Evolutionary conservation across 495 filamentous ascomycete species (phyloP).

Genomic region (Neurospora sp.): DNA sequence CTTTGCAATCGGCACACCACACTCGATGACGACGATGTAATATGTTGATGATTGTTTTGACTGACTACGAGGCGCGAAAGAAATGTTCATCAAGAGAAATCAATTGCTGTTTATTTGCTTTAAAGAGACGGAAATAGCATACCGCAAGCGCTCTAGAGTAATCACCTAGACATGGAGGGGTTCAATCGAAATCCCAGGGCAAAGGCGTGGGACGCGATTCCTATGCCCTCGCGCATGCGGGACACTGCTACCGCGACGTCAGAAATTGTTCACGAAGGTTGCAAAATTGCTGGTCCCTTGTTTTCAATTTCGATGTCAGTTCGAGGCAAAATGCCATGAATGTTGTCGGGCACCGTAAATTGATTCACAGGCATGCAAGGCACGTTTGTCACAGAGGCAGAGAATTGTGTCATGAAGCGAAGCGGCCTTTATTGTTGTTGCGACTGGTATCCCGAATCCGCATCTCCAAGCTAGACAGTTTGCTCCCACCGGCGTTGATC

Average conservation of each 20-base stretch:
- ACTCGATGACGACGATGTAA: neutral
- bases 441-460: constrained; percentile 7
- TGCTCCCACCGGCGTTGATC: constrained; percentile 8
- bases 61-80: neutral
- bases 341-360: neutral
- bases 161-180: neutral
- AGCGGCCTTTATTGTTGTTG: neutral
- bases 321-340: neutral
- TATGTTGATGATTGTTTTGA: neutral
- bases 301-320: constrained; percentile 13
- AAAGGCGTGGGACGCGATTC: neutral
- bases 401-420: neutral
- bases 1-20: neutral
- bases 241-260: neutral
- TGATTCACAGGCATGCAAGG: neutral
- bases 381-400: neutral
- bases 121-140: neutral
- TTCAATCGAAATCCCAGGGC: neutral
- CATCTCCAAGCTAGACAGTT: constrained; percentile 14
- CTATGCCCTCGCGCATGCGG: neutral
- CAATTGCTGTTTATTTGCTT: neutral
- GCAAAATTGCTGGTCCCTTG: neutral
- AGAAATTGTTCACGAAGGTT: neutral
- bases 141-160: neutral
- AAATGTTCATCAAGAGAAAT: neutral